Evolutionary conservation across 768 basidiomycete species (phyloP).

Genomic region (Cytidiella melzeri): DNA sequence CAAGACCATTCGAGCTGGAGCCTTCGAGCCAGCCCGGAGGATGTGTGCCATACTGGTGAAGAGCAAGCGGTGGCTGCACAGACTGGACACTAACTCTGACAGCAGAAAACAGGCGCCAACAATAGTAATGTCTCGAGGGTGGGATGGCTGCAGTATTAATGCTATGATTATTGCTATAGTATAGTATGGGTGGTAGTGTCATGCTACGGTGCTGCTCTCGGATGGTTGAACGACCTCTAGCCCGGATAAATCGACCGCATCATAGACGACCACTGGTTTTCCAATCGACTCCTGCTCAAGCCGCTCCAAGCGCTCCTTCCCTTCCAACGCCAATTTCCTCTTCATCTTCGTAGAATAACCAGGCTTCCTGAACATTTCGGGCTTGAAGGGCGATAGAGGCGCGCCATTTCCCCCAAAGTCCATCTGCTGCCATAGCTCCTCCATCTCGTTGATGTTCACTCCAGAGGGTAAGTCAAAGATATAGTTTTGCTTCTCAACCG

Average conservation of each 20-base stretch:
- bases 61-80: neutral
- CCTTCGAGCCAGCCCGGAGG: neutral
- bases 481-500: constrained; percentile 39
- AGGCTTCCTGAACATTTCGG: constrained; percentile 32
- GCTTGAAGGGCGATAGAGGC: constrained; percentile 13
- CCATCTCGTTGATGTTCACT: constrained; percentile 29
- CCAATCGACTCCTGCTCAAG: constrained; percentile 33
- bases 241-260: no score
- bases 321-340: constrained; percentile 42
- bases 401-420: constrained; percentile 32
- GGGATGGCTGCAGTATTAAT: no score
- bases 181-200: no score
- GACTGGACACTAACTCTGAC: no score
- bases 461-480: constrained; percentile 45
- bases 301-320: constrained; percentile 35
- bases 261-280: constrained; percentile 33
- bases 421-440: constrained; percentile 37
- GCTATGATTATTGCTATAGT: no score
- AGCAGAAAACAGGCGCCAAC: no score
- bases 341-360: constrained; percentile 31
- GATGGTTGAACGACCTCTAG: no score
- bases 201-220: no score
- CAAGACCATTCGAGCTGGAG: neutral
- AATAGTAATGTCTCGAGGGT: no score
- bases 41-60: neutral